Conservation (phyloP, 306 rosid genomes). For the Lathyrus oleraceus region DNA sequence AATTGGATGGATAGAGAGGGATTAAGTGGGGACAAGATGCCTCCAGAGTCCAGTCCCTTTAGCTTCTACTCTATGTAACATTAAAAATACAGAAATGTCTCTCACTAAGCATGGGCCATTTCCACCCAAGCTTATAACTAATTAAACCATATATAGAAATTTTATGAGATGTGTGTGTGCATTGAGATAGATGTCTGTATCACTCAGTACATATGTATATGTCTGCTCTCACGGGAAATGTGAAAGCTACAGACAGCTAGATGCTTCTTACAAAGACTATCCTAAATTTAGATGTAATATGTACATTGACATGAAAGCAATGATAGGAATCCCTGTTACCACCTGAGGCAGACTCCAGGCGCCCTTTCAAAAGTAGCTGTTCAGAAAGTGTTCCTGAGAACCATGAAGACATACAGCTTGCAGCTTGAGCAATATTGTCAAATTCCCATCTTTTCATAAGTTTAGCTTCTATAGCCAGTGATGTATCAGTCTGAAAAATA, state of each 20-base stretch:
- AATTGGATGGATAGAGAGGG: background rate
- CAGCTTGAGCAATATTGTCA: constrained; percentile 86
- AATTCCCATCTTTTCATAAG: constrained; percentile 95
- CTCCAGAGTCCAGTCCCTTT: constrained; percentile 18
- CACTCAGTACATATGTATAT: constrained; percentile 7
- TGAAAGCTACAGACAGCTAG: constrained; percentile 4
- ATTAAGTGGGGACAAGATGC: background rate
- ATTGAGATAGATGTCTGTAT: background rate
- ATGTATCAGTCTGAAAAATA: constrained; percentile 81
- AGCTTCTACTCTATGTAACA: constrained; percentile 6
- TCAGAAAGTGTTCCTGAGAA: constrained; percentile 75
- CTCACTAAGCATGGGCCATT: background rate
- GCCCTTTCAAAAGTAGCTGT: constrained; percentile 58
- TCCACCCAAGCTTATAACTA: constrained; percentile 14
- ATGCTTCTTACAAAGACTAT: constrained; percentile 27
- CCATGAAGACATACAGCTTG: constrained; percentile 74
- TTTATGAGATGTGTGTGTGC: constrained; percentile 15
- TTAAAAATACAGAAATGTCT: constrained; percentile 12
- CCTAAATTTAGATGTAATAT: constrained; percentile 18
- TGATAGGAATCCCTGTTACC: constrained; percentile 29
- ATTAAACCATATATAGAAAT: constrained; percentile 21
- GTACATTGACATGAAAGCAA: constrained; percentile 30
- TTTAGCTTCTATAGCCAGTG: constrained; percentile 78
- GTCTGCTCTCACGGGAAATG: constrained; percentile 18
- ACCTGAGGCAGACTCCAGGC: constrained; percentile 74